Evolutionary conservation across 2,329 filamentous ascomycete species (phyloP), one percentile per base, ranked within the genome.

Genomic region (Microsporum canis): DNA sequence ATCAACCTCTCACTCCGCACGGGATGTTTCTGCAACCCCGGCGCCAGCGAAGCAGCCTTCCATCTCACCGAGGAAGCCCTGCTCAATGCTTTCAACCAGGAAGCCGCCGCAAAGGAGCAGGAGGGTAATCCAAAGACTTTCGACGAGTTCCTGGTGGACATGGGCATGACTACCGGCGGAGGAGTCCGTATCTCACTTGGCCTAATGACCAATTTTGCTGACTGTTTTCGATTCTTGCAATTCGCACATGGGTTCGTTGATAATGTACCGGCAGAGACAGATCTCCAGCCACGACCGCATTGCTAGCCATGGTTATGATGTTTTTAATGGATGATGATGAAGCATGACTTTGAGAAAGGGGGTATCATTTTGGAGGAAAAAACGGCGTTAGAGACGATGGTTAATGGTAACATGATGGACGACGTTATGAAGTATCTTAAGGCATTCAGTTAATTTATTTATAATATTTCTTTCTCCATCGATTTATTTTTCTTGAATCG

Each of bases 1-100:
- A 73, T 76, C 2, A 74, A 77, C 5, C 82, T 88, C 60, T 86
- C 82, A 65, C 76, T 88, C 36, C 77, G 85, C 55, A 83, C 82
- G 59, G 85, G 85, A 29, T 76, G 75, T 2, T 69, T 82, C 31
- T 83, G 80, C 68, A 82, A 83, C 64, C 79, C 80, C 1, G 80
- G 79, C 12, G 80, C 62, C 23, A 60, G 60, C 38, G 62, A 63
- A 43, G 62, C 62, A 78, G 47, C 74, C 79, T 60, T 75, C 78
- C 2, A 71, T 69, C 4, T 76, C 76, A 55, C 72, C 79, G n/a
- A 43, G 51, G 5, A 34, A 51, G 27, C 55, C 41, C 45, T 63
- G 5, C 33, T 41, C 29, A 51, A n/a, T 10, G 62, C 60, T 1
- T 63, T 63, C 47, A 47, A 59, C 33, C 56, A 39, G 36, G 56